A percentile compares a stretch with the other conserved stretches of the same genome.
Conservation (phyloP, 345 rosid genomes). For the Gynandropsis gynandra region DNA sequence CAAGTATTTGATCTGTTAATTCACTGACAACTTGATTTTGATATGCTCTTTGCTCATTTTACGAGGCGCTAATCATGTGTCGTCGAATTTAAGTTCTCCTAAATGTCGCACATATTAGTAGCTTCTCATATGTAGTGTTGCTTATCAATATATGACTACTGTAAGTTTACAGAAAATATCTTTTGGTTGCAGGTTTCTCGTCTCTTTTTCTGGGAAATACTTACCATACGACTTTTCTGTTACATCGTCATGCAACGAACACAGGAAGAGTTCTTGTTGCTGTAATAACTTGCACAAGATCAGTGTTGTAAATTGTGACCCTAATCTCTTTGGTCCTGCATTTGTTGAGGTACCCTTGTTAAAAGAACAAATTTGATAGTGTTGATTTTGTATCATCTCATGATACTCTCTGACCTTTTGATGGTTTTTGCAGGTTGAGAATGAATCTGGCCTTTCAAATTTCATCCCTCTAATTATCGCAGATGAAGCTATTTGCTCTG, state of each 20-base stretch:
- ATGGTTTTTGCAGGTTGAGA: conserved; percentile 65
- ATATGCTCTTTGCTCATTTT: conserved; percentile 3
- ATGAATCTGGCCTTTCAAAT: conserved; percentile 81
- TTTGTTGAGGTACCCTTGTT: conserved; percentile 65
- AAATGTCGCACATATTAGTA: conserved; percentile 12
- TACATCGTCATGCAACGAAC: conserved; percentile 35
- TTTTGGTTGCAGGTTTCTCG: conserved; percentile 61
- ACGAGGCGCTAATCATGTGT: conserved; percentile 11
- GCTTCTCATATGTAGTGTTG: conserved; percentile 4
- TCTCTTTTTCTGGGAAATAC: conserved; percentile 88
- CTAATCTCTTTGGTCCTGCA: conserved; percentile 76
- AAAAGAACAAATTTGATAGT: not conserved
- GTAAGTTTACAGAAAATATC: conserved; percentile 2
- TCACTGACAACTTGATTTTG: not conserved
- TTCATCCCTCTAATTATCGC: conserved; percentile 77
- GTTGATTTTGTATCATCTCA: conserved; percentile 3
- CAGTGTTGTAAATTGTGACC: conserved; percentile 43
- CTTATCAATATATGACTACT: conserved; percentile 10
- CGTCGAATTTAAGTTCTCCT: conserved; percentile 3
- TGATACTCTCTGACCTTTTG: conserved; percentile 3
- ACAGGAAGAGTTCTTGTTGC: conserved; percentile 31
- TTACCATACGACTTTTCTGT: conserved; percentile 48
- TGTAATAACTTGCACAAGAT: conserved; percentile 63
- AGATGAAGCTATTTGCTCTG: conserved; percentile 61
- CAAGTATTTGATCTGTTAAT: conserved; percentile 7